phyloP scores from a whole-genome alignment of 495 filamentous ascomycete genomes.

The Aspergillus leporis region DNA sequence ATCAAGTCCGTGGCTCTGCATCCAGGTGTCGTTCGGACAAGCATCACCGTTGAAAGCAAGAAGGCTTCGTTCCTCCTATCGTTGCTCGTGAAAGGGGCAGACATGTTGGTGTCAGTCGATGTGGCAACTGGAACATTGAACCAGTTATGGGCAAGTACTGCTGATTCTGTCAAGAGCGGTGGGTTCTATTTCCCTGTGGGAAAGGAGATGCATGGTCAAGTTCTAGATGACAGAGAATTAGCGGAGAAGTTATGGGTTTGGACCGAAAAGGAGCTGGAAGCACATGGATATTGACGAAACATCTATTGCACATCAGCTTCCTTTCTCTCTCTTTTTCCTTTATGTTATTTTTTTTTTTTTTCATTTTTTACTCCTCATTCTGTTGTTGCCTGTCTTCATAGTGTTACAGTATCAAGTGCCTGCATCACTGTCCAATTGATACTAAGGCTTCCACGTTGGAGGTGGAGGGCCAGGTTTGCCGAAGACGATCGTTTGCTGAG shows the following conservation, averaged over 20 bases:
- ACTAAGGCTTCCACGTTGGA: no score
- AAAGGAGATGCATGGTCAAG: slow-evolving; percentile 19
- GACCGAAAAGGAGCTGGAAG: slow-evolving; percentile 31
- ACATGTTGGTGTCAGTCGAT: slow-evolving; percentile 12
- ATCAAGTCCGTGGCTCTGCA: slow-evolving; percentile 40
- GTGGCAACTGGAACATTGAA: slow-evolving; percentile 41
- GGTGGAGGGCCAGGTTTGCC: no score
- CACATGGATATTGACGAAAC: not conserved
- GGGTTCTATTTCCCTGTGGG: slow-evolving; percentile 52
- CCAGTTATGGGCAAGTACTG: slow-evolving; percentile 52
- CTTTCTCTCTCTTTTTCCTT: no score
- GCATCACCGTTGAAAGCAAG: slow-evolving; percentile 29
- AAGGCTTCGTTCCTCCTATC: not conserved
- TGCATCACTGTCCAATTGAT: no score
- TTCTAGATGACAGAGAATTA: slow-evolving; percentile 34
- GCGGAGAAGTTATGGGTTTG: slow-evolving; percentile 51
- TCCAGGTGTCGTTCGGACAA: slow-evolving; percentile 36
- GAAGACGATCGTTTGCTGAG: no score
- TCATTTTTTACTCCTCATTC: no score
- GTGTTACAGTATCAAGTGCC: no score
- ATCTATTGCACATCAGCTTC: no score
- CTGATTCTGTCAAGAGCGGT: slow-evolving; percentile 31
- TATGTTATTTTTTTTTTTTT: no score
- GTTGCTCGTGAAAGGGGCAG: not conserved
- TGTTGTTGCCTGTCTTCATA: no score